These are phyloP conservation scores for Aspergillus hancockii DNA, from an alignment of 495 filamentous ascomycete genomes.

Conservation along the genomic window DNA sequence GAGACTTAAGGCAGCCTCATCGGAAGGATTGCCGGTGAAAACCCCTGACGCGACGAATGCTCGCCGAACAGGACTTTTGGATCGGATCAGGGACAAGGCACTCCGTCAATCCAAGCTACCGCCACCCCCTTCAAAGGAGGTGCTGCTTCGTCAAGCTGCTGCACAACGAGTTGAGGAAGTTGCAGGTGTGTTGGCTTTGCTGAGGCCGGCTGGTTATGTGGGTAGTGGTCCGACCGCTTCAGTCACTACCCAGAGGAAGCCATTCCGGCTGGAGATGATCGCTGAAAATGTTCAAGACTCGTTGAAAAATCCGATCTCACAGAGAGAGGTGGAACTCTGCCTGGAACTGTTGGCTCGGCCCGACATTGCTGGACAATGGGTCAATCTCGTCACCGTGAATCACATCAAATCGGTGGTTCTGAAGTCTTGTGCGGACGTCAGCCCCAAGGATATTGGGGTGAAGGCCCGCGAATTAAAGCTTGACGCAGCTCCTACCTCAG, in stretches of 20 bases:
- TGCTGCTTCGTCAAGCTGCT: conserved; percentile 39
- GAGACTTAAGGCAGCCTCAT: conserved; percentile 26
- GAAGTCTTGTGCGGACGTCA: conserved; percentile 45
- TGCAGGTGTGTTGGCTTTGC: conserved; percentile 36
- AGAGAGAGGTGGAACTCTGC: conserved; percentile 42
- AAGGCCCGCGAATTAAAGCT: conserved; percentile 39
- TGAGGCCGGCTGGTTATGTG: conserved; percentile 39
- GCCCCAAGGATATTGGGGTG: conserved; percentile 38
- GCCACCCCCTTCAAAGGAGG: conserved; percentile 45
- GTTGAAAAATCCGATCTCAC: conserved; percentile 39
- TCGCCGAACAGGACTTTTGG: conserved; percentile 42
- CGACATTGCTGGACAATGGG: conserved; percentile 46
- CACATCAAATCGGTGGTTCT: conserved; percentile 45
- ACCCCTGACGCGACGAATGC: conserved; percentile 32
- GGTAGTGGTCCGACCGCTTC: conserved; percentile 37
- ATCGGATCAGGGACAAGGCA: conserved; percentile 48
- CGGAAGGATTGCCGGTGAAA: conserved; percentile 19
- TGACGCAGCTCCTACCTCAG: conserved; percentile 19
- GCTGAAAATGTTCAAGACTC: conserved; percentile 44
- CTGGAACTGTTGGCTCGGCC: conserved; percentile 44
- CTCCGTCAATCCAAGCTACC: conserved; percentile 45
- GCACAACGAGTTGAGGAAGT: conserved; percentile 45
- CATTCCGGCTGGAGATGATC: conserved; percentile 41
- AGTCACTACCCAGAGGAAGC: conserved; percentile 39
- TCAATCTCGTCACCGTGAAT: conserved; percentile 44